phyloP scores from a whole-genome alignment of 768 basidiomycete genomes.

The Pleurotus tuoliensis region DNA sequence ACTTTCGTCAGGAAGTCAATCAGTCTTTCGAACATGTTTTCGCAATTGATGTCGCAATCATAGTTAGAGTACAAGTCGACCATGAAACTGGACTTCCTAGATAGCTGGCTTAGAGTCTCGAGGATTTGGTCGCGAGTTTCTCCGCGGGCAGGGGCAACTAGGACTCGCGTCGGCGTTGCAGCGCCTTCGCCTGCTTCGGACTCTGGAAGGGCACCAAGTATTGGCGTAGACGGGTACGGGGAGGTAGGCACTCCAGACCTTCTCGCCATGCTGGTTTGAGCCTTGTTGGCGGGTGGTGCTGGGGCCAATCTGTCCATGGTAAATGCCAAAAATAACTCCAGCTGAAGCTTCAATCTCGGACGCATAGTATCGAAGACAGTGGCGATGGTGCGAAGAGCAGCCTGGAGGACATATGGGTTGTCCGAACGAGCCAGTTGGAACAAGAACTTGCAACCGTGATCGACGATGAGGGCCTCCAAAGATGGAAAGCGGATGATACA shows the following conservation, averaged over 20 bases:
- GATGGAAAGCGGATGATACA: slow-evolving; percentile 77
- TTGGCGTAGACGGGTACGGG: slow-evolving; percentile 52
- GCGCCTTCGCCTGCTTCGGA: slow-evolving; percentile 41
- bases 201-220: slow-evolving; percentile 31
- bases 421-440: slow-evolving; percentile 96
- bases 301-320: slow-evolving; percentile 86
- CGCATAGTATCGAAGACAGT: slow-evolving; percentile 89
- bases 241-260: slow-evolving; percentile 38
- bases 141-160: slow-evolving; percentile 74
- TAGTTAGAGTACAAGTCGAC: slow-evolving; percentile 95
- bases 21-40: slow-evolving; percentile 90
- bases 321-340: slow-evolving; percentile 93
- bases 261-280: slow-evolving; percentile 18
- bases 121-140: slow-evolving; percentile 88
- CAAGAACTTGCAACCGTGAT: slow-evolving; percentile 92
- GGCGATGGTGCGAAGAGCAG: slow-evolving; percentile 79
- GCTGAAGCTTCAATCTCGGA: slow-evolving; percentile 84
- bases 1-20: slow-evolving; percentile 88
- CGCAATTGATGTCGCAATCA: slow-evolving; percentile 95
- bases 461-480: slow-evolving; percentile 70
- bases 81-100: slow-evolving; percentile 86
- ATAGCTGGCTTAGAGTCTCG: slow-evolving; percentile 80
- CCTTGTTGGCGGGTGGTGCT: slow-evolving; percentile 30
- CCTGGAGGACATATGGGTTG: slow-evolving; percentile 72
- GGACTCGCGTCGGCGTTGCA: slow-evolving; percentile 48